Evolutionary conservation across 495 filamentous ascomycete species (phyloP).

Genomic region (Neurospora sp.): DNA sequence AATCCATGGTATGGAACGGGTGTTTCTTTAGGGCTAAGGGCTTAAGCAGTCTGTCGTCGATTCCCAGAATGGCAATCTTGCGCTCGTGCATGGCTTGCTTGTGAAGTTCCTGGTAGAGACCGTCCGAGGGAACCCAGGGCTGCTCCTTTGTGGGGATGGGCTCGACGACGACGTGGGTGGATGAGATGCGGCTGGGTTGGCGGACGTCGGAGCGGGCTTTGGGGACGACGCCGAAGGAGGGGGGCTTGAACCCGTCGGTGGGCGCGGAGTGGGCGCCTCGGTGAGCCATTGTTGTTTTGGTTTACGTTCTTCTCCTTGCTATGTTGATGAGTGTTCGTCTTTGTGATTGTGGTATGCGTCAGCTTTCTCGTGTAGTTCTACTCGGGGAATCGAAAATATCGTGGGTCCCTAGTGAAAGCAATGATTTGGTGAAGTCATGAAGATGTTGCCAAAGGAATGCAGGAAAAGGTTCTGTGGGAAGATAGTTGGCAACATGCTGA

Average conservation of each 20-base stretch:
- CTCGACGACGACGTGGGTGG: neutral
- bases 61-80: neutral
- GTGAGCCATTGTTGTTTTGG: neutral
- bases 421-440: neutral
- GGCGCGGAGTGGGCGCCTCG: neutral
- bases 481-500: neutral
- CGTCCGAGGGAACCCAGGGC: neutral
- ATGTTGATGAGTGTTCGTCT: neutral
- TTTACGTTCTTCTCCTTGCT: neutral
- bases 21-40: neutral
- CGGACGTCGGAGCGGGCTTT: neutral
- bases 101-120: neutral
- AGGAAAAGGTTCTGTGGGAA: neutral
- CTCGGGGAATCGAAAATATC: neutral
- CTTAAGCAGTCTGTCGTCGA: neutral
- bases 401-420: neutral
- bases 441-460: neutral
- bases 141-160: neutral
- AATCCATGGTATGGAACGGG: neutral
- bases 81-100: neutral
- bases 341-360: neutral
- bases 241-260: neutral
- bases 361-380: neutral
- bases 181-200: neutral
- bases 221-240: neutral